phyloP scores from a whole-genome alignment of 495 filamentous ascomycete genomes.

The Amorphotheca resinae region DNA sequence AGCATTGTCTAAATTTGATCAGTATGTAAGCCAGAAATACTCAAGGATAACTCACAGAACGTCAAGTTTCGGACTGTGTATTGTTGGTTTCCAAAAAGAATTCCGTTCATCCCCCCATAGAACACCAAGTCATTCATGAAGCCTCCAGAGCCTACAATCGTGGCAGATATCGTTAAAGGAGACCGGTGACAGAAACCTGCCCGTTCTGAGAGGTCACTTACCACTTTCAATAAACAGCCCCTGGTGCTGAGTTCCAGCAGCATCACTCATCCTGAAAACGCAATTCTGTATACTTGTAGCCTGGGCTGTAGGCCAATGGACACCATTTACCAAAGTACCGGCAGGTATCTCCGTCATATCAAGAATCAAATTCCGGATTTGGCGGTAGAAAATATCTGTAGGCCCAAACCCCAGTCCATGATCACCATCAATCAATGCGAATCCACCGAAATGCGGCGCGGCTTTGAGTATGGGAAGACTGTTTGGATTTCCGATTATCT shows the following conservation, averaged over 20 bases:
- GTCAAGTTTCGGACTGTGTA: conserved; percentile 8
- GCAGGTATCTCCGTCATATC: conserved; percentile 52
- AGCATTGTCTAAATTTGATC: conserved; percentile 12
- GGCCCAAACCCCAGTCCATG: conserved; percentile 36
- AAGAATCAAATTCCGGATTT: conserved; percentile 66
- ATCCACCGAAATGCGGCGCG: conserved; percentile 46
- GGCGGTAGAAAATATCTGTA: conserved; percentile 70
- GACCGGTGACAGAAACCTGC: conserved; percentile 2
- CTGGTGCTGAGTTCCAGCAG: conserved; percentile 41
- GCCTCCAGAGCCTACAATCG: conserved; percentile 47
- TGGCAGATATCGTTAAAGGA: background rate
- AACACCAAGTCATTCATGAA: conserved; percentile 54
- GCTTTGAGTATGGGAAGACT: conserved; percentile 55
- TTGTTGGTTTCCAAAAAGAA: conserved; percentile 56
- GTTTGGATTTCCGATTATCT: conserved; percentile 56
- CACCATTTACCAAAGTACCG: conserved; percentile 24
- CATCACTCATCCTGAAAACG: conserved; percentile 56
- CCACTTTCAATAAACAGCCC: conserved; percentile 68
- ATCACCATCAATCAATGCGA: conserved; percentile 68
- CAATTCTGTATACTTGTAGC: conserved; percentile 70
- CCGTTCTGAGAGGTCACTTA: conserved; percentile 26
- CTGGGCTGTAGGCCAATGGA: conserved; percentile 77
- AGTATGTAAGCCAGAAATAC: conserved; percentile 14
- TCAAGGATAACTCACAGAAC: background rate
- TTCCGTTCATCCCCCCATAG: conserved; percentile 55